A percentile compares a stretch with the other conserved stretches of the same genome.
Evolutionary conservation across 2,329 filamentous ascomycete species (phyloP).

Genomic region (Aspergillus versicolor): DNA sequence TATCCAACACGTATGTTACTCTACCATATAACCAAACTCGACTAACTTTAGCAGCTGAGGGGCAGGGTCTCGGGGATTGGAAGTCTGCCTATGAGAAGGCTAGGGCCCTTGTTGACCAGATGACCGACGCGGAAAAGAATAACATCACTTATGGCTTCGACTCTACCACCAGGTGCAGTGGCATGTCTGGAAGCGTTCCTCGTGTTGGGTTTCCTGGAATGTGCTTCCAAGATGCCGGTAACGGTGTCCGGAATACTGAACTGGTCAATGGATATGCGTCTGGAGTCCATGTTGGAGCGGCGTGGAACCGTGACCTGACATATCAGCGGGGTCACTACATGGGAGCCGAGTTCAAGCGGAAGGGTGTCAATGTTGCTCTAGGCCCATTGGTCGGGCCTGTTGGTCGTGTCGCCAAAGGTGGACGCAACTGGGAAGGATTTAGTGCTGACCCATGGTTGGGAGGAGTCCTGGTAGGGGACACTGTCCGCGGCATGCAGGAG

Average conservation of each 20-base stretch:
- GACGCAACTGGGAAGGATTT: constrained; percentile 30
- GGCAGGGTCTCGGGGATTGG: too few relatives aligned
- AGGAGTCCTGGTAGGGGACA: constrained; percentile 36
- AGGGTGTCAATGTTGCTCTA: constrained; percentile 42
- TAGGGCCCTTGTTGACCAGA: background rate
- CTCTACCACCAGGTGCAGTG: background rate
- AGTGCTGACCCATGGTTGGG: constrained; percentile 44
- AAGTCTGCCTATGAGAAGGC: too few relatives aligned
- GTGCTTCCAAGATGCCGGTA: background rate
- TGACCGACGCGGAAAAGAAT: background rate
- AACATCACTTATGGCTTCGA: background rate
- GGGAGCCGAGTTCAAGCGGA: constrained; percentile 20
- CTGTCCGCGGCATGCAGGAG: constrained; percentile 43
- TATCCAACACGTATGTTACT: too few relatives aligned
- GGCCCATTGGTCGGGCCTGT: constrained; percentile 45
- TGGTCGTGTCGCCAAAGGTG: constrained; percentile 26
- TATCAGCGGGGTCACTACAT: background rate
- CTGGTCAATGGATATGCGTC: background rate
- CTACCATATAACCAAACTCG: rapidly evolving
- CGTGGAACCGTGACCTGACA: background rate
- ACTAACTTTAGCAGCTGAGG: too few relatives aligned
- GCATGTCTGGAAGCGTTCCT: too few relatives aligned
- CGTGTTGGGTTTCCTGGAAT: background rate
- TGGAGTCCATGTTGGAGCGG: background rate
- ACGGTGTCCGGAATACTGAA: background rate